Conservation (phyloP, 1,139 yeast genomes). For the Williopsis jadinii region DNA sequence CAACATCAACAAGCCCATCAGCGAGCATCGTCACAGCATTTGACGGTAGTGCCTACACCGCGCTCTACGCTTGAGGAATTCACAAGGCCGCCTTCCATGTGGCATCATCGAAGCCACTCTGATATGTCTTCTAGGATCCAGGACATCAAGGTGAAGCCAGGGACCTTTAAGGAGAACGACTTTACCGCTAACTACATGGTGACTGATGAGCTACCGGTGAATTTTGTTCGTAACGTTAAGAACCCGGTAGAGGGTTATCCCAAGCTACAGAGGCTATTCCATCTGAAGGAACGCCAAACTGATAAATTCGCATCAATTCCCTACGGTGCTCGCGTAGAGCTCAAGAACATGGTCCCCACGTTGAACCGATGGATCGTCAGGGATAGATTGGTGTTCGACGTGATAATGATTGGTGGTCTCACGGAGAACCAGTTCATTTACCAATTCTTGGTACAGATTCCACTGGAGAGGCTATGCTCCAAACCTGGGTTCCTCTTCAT, state of each 20-base stretch:
- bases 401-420: constrained; percentile 85
- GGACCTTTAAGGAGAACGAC: constrained; percentile 39
- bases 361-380: constrained; percentile 54
- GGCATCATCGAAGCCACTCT: constrained; percentile 1
- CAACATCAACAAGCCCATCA: too few species aligned
- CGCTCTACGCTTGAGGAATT: constrained; percentile 2
- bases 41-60: neutral
- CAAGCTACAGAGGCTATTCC: constrained; percentile 59
- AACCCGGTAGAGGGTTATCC: constrained; percentile 82
- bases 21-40: neutral
- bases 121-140: neutral
- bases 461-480: constrained; percentile 66
- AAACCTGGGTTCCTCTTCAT: constrained; percentile 81
- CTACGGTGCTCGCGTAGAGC: constrained; percentile 52
- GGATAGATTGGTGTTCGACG: constrained; percentile 66
- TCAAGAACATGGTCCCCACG: constrained; percentile 47
- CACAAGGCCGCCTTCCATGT: constrained; percentile 5
- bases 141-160: neutral
- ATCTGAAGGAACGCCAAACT: constrained; percentile 49
- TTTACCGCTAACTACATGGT: constrained; percentile 65
- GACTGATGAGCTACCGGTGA: constrained; percentile 53
- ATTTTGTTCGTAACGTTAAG: constrained; percentile 54
- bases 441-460: constrained; percentile 54
- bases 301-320: constrained; percentile 49
- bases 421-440: constrained; percentile 62